phyloP scores from a whole-genome alignment of 148 eudicot genomes.

The Drosera capensis region DNA sequence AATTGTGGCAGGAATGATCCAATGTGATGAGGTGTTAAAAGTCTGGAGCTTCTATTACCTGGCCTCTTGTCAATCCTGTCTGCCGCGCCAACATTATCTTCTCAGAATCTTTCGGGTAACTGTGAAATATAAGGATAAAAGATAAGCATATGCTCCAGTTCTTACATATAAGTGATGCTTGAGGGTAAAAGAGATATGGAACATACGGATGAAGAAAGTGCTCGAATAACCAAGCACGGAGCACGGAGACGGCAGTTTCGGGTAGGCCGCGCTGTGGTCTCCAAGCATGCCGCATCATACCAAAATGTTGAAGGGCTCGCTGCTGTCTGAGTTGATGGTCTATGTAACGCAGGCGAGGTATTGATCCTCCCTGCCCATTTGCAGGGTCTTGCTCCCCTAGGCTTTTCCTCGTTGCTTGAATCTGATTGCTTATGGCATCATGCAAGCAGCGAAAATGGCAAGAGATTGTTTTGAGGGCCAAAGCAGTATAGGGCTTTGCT shows the following conservation, averaged over 20 bases:
- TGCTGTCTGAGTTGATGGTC: conserved; percentile 86
- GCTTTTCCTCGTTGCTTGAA: conserved; percentile 32
- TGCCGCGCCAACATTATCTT: conserved; percentile 77
- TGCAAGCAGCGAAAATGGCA: conserved; percentile 76
- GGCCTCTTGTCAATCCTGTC: conserved; percentile 75
- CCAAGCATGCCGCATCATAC: conserved; percentile 75
- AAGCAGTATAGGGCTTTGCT: conserved; percentile 57
- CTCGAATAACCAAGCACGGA: conserved; percentile 97
- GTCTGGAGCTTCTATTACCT: conserved; percentile 41
- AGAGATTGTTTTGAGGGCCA: conserved; percentile 68
- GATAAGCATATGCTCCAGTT: not conserved
- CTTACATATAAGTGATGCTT: not conserved
- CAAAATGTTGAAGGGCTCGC: conserved; percentile 67
- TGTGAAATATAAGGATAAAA: conserved; percentile 11
- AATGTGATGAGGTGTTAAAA: no score
- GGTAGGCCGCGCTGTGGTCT: conserved; percentile 95
- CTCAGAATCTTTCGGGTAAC: conserved; percentile 88
- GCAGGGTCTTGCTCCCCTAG: conserved; percentile 64
- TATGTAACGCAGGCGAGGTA: conserved; percentile 71
- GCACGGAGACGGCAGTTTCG: conserved; percentile 70
- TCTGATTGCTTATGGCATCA: conserved; percentile 57
- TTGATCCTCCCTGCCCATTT: conserved; percentile 32
- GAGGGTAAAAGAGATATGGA: not conserved
- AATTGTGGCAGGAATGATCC: no score
- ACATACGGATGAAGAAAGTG: conserved; percentile 94